Conservation (phyloP, 2,329 filamentous ascomycete species). For the Verticillium dahliae region DNA sequence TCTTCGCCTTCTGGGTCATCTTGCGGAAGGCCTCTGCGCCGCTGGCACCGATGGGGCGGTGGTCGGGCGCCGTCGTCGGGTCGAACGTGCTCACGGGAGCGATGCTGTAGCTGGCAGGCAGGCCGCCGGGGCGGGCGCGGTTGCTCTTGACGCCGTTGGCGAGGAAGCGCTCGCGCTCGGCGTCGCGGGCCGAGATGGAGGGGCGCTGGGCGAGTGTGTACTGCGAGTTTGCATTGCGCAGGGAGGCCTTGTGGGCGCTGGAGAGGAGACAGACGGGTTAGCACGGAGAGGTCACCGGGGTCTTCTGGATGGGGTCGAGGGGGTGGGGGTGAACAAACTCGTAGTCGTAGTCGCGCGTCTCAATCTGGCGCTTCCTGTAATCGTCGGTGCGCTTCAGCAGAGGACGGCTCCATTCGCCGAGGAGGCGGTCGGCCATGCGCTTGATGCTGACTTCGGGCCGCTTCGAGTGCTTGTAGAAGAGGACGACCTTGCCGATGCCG, state of each 20-base stretch:
- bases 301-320: background rate
- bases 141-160: constrained; percentile 49
- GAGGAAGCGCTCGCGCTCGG: constrained; percentile 52
- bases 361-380: constrained; percentile 75
- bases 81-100: constrained; percentile 58
- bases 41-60: constrained; percentile 55
- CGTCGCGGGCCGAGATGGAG: constrained; percentile 33
- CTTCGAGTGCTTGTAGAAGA: constrained; percentile 96
- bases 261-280: background rate
- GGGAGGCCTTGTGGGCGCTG: constrained; percentile 48
- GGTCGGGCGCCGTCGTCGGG: constrained; percentile 41
- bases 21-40: constrained; percentile 59
- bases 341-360: constrained; percentile 58
- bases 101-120: constrained; percentile 52
- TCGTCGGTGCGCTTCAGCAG: constrained; percentile 92
- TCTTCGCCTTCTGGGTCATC: constrained; percentile 60
- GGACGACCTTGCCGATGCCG: constrained; percentile 90
- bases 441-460: constrained; percentile 84
- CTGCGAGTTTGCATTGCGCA: constrained; percentile 41
- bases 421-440: constrained; percentile 83
- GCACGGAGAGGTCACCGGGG: background rate
- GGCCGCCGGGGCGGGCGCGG: constrained; percentile 47
- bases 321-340: constrained; percentile 36
- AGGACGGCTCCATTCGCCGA: constrained; percentile 91
- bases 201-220: constrained; percentile 45